These are phyloP conservation scores for Prunus mume DNA, from an alignment of 306 rosid genomes.

Conservation along the genomic window DNA sequence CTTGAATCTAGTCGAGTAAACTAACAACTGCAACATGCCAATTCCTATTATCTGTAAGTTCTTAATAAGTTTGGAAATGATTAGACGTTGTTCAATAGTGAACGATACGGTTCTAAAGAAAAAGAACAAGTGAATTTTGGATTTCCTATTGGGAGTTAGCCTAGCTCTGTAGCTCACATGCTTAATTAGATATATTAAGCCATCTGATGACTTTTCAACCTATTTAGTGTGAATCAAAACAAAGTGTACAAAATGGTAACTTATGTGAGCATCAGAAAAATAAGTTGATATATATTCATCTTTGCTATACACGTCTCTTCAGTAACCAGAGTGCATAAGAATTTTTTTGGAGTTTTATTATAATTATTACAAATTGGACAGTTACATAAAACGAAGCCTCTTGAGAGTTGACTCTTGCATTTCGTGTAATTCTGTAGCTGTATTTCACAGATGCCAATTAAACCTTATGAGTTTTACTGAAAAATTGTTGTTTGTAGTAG, in stretches of 20 bases:
- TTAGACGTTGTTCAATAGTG: background rate
- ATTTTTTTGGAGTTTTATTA: background rate
- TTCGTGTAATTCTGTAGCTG: slow-evolving; percentile 12
- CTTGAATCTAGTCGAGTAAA: slow-evolving; percentile 5
- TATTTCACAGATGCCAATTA: background rate
- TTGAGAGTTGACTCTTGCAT: background rate
- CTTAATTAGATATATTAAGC: background rate
- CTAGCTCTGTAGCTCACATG: background rate
- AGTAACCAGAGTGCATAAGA: background rate
- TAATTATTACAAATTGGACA: background rate
- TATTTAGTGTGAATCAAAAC: background rate
- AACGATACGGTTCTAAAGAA: background rate
- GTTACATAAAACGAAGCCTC: background rate
- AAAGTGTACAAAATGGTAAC: background rate
- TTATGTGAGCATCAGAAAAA: background rate
- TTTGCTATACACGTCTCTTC: background rate
- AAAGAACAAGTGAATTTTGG: background rate
- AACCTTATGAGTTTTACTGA: slow-evolving; percentile 10
- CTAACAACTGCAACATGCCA: background rate
- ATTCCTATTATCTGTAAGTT: background rate
- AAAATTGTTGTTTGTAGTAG: slow-evolving; percentile 49
- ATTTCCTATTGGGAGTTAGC: background rate
- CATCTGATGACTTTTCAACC: background rate
- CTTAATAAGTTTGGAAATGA: background rate
- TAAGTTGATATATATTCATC: background rate